Base-by-base conservation (phyloP, 1,284 basidiomycete species). In the Lentinula novae-zelandiae region DNA sequence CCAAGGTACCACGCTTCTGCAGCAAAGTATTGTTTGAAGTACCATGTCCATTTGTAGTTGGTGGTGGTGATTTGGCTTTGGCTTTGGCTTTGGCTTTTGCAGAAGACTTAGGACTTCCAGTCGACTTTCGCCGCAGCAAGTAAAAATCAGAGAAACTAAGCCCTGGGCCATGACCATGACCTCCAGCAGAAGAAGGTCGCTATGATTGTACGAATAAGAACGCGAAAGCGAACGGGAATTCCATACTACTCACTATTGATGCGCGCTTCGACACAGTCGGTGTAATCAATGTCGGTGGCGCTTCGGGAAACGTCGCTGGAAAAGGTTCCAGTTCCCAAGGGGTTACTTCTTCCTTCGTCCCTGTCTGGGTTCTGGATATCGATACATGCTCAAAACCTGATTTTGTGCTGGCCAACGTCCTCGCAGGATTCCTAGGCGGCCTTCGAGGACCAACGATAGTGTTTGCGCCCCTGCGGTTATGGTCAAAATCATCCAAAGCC, bases 311-410 rank as follows among this genome's bases (percentile, higher is more conserved):
- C 67, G 69, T 57, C 69, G 69, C 58, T 66, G 70, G 63, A 9
- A 74, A 73, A 40, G 75, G 75, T 62, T 71, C 67, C 33, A 76
- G 57, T 66, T 77, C 76, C 76, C 76, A 77, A 61, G 76, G 76
- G 20, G 72, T 67, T 12, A 73, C 71, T 54, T 74, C 72, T 57
- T 73, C 71, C 27, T 67, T 62, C 17, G 66, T 66, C 3, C 72
- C 72, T 3, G 71, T 73, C 13, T 68, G 62, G 12, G 67, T 68
- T n/a, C 53, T 61, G 12, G 62, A 60, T 48, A 59, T 55, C 8
- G 53, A 20, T 22, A 61, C 36, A 51, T 61, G 57, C 60, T 58
- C 51, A 36, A 62, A 15, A 17, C 22, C 39, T 49, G 58, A 20
- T 56, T 31, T 22, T 57, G 38, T 51, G 38, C 20, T 13, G 7